Percentiles rank a stretch among this genome's conserved stretches.
These are phyloP conservation scores for Venturia nashicola DNA, from an alignment of 2,329 filamentous ascomycete species.

Conservation along the genomic window DNA sequence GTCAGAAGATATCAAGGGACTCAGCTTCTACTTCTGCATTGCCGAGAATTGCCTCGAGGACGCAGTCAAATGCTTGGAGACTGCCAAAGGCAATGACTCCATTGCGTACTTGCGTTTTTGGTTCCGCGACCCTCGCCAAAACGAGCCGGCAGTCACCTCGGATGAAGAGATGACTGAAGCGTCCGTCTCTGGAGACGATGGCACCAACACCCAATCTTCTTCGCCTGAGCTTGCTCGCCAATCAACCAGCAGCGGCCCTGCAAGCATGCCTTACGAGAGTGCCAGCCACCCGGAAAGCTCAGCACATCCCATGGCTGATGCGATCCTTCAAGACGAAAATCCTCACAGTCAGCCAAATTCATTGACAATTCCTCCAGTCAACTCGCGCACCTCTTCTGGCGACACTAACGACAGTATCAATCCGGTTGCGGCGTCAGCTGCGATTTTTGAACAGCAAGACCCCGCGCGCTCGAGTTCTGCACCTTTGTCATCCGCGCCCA, in stretches of 20 bases:
- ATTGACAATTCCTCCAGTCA: not conserved
- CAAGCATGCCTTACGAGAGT: not conserved
- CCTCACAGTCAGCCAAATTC: not conserved
- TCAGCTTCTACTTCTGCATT: conserved; percentile 82
- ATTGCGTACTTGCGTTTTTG: conserved; percentile 82
- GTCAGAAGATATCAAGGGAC: conserved; percentile 56
- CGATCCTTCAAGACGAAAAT: not conserved
- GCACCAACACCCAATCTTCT: not conserved
- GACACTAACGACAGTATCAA: conserved; percentile 35
- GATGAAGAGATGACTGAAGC: conserved; percentile 36
- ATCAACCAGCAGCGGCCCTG: not conserved
- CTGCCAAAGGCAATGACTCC: conserved; percentile 80
- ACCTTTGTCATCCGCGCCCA: not conserved
- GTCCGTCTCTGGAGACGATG: conserved; percentile 34
- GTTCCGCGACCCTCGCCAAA: conserved; percentile 61
- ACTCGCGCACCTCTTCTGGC: conserved; percentile 31
- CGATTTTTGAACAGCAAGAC: not conserved
- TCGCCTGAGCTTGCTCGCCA: not conserved
- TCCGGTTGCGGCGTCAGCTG: conserved; percentile 14
- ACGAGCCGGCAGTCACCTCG: conserved; percentile 21
- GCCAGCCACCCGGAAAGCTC: not conserved
- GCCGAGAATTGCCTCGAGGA: conserved; percentile 64
- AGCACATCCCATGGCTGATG: not conserved
- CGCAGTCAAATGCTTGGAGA: conserved; percentile 67
- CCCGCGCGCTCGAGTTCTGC: not conserved